These are phyloP conservation scores for Stephanodiscus triporus DNA, from an alignment of 108 stramenopile species.

Conservation along the genomic window DNA sequence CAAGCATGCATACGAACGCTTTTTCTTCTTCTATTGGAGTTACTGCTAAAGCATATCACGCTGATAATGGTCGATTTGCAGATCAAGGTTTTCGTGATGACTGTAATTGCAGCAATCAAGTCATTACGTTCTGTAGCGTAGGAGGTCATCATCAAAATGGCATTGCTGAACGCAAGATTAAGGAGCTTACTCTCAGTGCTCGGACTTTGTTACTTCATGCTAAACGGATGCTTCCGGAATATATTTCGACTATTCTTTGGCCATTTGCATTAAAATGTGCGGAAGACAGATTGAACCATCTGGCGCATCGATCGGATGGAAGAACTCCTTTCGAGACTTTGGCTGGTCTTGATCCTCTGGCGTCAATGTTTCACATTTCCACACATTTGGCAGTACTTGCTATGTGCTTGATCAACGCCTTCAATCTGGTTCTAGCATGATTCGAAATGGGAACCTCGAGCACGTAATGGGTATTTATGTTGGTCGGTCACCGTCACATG, in stretches of 20 bases:
- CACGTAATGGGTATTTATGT: slow-evolving; percentile 32
- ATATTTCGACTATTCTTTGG: slow-evolving; percentile 39
- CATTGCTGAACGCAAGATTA: slow-evolving; percentile 17
- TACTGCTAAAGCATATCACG: slow-evolving; percentile 32
- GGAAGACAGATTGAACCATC: slow-evolving; percentile 34
- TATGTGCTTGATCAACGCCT: slow-evolving; percentile 25
- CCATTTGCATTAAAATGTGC: slow-evolving; percentile 51
- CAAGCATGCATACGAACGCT: slow-evolving; percentile 27
- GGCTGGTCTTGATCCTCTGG: neutral
- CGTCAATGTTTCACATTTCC: slow-evolving; percentile 16
- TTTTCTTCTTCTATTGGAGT: slow-evolving; percentile 22
- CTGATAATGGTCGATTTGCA: slow-evolving; percentile 45
- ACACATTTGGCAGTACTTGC: slow-evolving; percentile 18
- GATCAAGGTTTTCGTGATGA: slow-evolving; percentile 19
- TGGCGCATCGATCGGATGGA: slow-evolving; percentile 14
- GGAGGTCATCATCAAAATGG: slow-evolving; percentile 36
- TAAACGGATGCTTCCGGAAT: slow-evolving; percentile 13
- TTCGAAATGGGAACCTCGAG: slow-evolving; percentile 41
- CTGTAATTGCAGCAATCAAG: slow-evolving; percentile 12
- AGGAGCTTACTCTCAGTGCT: slow-evolving; percentile 11
- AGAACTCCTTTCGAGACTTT: neutral
- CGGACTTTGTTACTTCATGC: slow-evolving; percentile 27
- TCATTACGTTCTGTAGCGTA: slow-evolving; percentile 24
- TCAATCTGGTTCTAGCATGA: slow-evolving; percentile 8
- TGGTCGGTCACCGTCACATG: slow-evolving; percentile 35